A percentile compares a stretch with the other conserved stretches of the same genome.
Evolutionary conservation across 106 monocot species (phyloP).

Genomic region (Allium sativum): DNA sequence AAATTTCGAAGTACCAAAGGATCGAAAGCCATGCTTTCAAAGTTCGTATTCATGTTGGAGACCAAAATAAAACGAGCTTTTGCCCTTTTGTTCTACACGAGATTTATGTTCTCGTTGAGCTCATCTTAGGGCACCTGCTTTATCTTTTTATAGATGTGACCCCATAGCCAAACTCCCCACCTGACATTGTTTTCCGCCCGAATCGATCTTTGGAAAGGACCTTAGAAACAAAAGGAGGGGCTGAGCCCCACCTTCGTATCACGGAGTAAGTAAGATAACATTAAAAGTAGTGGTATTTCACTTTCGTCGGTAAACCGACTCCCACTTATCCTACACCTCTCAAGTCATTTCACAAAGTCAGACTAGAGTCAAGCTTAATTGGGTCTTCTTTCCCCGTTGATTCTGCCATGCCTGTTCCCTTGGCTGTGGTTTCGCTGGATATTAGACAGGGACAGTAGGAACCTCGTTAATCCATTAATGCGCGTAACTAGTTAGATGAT

Average conservation of each 20-base stretch:
- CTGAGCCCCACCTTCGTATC: neutral
- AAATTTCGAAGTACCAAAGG: too few species aligned
- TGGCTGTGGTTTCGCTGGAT: constrained; percentile 73
- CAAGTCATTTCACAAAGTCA: constrained; percentile 22
- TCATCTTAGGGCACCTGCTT: too few species aligned
- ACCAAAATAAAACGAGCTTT: too few species aligned
- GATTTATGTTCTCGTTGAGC: too few species aligned
- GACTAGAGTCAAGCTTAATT: constrained; percentile 24
- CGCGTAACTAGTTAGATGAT: constrained; percentile 23
- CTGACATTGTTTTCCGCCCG: too few species aligned
- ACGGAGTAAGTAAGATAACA: neutral
- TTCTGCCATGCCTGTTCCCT: constrained; percentile 28
- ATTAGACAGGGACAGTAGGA: constrained; percentile 70
- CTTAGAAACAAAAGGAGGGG: too few species aligned
- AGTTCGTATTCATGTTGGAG: too few species aligned
- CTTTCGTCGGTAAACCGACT: neutral
- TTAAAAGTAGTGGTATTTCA: neutral
- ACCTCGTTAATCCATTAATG: constrained; percentile 83
- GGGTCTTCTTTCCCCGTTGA: constrained; percentile 32
- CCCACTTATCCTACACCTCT: constrained; percentile 24
- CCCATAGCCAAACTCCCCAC: too few species aligned
- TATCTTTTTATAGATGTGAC: too few species aligned
- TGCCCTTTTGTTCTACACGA: too few species aligned
- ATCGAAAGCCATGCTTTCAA: too few species aligned
- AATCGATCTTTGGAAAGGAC: too few species aligned